A percentile compares a stretch with the other conserved stretches of the same genome.
Evolutionary conservation across 495 filamentous ascomycete species (phyloP).

Genomic region (Cercophora scortea): DNA sequence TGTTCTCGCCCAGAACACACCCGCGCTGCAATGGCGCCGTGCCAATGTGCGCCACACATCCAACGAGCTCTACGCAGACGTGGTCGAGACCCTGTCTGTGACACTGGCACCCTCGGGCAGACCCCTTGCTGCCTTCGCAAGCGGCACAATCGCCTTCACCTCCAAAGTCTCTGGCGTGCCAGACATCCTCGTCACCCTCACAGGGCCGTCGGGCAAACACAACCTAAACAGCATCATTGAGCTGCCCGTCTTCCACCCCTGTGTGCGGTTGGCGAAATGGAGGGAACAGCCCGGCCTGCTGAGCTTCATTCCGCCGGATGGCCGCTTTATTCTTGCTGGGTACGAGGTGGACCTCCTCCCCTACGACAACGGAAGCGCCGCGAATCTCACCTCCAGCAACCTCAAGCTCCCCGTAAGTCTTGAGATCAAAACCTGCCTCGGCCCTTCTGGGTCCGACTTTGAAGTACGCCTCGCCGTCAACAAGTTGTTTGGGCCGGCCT

Average conservation of each 20-base stretch:
- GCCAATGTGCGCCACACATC: conserved; percentile 91
- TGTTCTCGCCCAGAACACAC: conserved; percentile 30
- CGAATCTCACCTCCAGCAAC: conserved; percentile 39
- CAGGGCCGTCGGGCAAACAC: conserved; percentile 66
- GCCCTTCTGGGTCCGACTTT: conserved; percentile 69
- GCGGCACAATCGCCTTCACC: conserved; percentile 91
- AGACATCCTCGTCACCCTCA: conserved; percentile 75
- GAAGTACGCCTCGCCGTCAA: conserved; percentile 73
- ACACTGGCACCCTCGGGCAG: conserved; percentile 85
- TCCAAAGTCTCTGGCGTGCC: conserved; percentile 91
- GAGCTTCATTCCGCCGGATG: conserved; percentile 92
- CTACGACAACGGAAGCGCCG: conserved; percentile 34
- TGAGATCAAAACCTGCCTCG: conserved; percentile 74
- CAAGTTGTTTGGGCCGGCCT: conserved; percentile 49
- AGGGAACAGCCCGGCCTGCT: conserved; percentile 79
- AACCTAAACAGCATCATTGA: conserved; percentile 66
- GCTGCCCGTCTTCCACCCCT: conserved; percentile 94
- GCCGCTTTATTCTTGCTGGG: conserved; percentile 86
- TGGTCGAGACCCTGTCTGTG: conserved; percentile 82
- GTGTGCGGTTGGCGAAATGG: conserved; percentile 81
- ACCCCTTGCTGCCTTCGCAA: conserved; percentile 75
- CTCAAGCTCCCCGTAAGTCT: conserved; percentile 74
- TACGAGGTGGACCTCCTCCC: conserved; percentile 92
- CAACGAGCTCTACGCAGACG: conserved; percentile 95
- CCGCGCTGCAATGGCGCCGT: conserved; percentile 71